Conservation (phyloP, 1,284 basidiomycete species). For the Ustilago shanxiensis region DNA sequence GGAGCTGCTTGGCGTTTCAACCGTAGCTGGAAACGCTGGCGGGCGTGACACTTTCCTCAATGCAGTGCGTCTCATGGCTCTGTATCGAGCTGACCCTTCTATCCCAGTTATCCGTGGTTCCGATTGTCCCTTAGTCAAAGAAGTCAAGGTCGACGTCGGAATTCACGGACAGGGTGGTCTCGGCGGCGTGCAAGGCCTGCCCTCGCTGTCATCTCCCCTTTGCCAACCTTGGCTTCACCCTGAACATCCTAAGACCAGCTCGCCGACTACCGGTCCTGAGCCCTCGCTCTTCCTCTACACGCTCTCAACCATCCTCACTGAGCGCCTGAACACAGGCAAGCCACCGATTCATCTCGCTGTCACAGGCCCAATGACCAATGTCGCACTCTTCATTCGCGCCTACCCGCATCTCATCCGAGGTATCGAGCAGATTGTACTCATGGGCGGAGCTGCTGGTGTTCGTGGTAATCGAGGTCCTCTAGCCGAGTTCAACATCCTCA, state of each 20-base stretch:
- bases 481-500: constrained; percentile 64
- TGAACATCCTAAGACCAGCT: constrained; percentile 35
- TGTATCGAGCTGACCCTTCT: constrained; percentile 42
- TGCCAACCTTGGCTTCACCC: constrained; percentile 46
- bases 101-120: constrained; percentile 60
- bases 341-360: constrained; percentile 55
- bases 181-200: constrained; percentile 60
- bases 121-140: constrained; percentile 57
- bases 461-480: constrained; percentile 58
- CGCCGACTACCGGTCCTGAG: constrained; percentile 38
- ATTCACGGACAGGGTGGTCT: constrained; percentile 64
- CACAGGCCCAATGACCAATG: constrained; percentile 65
- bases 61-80: constrained; percentile 53
- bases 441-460: constrained; percentile 62
- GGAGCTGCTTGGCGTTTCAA: constrained; percentile 59
- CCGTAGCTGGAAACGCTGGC: constrained; percentile 60
- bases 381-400: constrained; percentile 58
- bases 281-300: constrained; percentile 53
- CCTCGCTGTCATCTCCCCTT: constrained; percentile 32
- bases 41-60: constrained; percentile 58
- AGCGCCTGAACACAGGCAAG: constrained; percentile 41
- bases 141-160: constrained; percentile 46
- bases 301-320: constrained; percentile 72
- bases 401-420: constrained; percentile 54
- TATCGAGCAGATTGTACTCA: constrained; percentile 61